phyloP scores from a whole-genome alignment of 139 green algal genomes.

The Coelastrella sp. region DNA sequence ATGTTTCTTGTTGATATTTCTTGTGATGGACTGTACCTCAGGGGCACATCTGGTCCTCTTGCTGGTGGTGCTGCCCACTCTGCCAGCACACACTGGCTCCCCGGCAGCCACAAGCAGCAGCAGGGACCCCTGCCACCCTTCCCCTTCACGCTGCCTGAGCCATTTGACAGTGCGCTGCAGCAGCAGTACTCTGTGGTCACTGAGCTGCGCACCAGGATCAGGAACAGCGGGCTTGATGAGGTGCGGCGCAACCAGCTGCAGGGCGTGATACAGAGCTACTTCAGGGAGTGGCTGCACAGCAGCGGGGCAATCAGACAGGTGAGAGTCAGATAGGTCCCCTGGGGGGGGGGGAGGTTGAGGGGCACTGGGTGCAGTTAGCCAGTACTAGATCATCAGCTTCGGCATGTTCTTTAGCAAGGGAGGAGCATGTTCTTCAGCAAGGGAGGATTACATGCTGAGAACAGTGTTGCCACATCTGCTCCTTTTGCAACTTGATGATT shows the following conservation, averaged over 20 bases:
- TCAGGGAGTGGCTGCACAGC: conserved; percentile 90
- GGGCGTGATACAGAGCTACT: conserved; percentile 85
- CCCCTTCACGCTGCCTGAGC: conserved; percentile 83
- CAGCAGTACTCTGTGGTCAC: conserved; percentile 79
- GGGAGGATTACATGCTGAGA: background rate
- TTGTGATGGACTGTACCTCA: conserved; percentile 53
- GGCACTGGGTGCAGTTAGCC: too few relatives aligned
- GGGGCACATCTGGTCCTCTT: conserved; percentile 52
- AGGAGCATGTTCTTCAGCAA: too few relatives aligned
- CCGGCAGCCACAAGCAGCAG: background rate
- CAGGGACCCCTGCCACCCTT: conserved; percentile 11
- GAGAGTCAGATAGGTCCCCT: background rate
- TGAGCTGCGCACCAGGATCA: conserved; percentile 77
- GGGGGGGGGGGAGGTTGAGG: too few relatives aligned
- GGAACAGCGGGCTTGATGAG: conserved; percentile 73
- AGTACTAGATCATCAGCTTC: too few relatives aligned
- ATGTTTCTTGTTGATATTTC: conserved; percentile 62
- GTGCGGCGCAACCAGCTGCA: conserved; percentile 82
- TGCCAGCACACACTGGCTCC: conserved; percentile 49
- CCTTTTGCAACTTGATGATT: background rate
- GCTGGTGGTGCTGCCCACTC: conserved; percentile 59
- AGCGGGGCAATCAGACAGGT: conserved; percentile 34
- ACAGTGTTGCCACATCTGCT: conserved; percentile 3
- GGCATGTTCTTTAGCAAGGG: background rate
- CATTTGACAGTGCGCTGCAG: conserved; percentile 83